Base-by-base conservation (phyloP, 192 early-diverging fungal genomes). In the Podila epigama region DNA sequence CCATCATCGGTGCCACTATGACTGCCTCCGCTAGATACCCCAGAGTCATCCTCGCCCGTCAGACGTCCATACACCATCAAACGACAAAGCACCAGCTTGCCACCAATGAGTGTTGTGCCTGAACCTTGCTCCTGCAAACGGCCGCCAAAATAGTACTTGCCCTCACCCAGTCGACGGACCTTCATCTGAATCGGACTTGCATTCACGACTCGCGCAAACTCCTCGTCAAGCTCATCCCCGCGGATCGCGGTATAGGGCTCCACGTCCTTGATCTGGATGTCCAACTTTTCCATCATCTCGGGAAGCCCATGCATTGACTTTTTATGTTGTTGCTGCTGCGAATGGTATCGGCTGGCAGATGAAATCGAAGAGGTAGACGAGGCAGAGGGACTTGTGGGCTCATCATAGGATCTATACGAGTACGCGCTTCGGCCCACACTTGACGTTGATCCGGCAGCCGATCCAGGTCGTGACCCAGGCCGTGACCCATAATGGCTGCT, bases 171-270 rank as follows among this genome's bases (percentile, higher is more conserved):
- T 36, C 83, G 57, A 36, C 81, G 81, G 28, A 84, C 70, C 62
- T 82, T 79, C 27, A 88, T 81, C 29, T 81, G 57, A 31, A 86
- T 77, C 28, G 87, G 85, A 40, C 70, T 83, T 13, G 75, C 58
- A 63, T 88, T 88, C 18, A 86, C 69, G 13, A 88, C 75, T 32
- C 70, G 80, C 16, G 82, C 85, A 48, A 88, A 80, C 59, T 86
- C 85, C 40, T 79, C 67, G 41, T 88, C 87, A 16, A 88, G 56
- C 28, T 83, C 81, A 37, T 86, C 85, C 29, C 77, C 82, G 18
- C 63, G 70, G 39, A 79, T 58, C 18, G 84, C 71, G 1, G 42
- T 33, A 58, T 88, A 88, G 28, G 63, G 69, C 1, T 70, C 59
- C 29, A 58, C 57, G 29, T 83, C 75, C 22, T 82, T 56, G 41